Percentiles rank a stretch among this genome's conserved stretches.
Evolutionary conservation across 345 rosid genomes (phyloP).

Genomic region (Durio zibethinus): DNA sequence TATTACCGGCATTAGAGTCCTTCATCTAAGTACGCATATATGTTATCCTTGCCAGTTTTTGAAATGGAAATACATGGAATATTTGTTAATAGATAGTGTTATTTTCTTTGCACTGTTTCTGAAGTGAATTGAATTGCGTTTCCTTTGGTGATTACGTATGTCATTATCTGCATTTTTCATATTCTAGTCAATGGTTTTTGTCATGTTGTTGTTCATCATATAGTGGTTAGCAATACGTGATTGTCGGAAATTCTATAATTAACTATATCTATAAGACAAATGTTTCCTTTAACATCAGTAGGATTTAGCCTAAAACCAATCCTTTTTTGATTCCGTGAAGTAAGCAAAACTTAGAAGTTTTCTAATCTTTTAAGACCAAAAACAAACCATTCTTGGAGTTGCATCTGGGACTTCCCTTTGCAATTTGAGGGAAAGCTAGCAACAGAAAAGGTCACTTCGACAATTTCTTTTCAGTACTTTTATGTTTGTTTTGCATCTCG

Average conservation of each 20-base stretch:
- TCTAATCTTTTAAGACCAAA: not conserved
- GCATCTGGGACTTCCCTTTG: not conserved
- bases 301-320: not conserved
- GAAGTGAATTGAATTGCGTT: not conserved
- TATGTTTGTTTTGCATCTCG: not conserved
- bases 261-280: not conserved
- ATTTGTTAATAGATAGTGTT: too few species aligned
- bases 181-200: not conserved
- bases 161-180: not conserved
- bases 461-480: not conserved
- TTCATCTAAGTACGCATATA: too few species aligned
- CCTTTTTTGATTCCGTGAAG: not conserved
- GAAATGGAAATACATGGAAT: too few species aligned
- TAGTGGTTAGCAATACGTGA: constrained; percentile 12
- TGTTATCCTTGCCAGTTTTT: too few species aligned
- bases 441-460: not conserved
- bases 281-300: not conserved
- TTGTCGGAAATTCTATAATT: not conserved
- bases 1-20: too few species aligned
- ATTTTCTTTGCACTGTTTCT: not conserved
- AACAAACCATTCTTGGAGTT: not conserved
- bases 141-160: not conserved
- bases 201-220: not conserved
- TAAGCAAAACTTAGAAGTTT: constrained; percentile 2
- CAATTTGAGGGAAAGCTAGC: not conserved